Base-by-base conservation (phyloP, 1,284 basidiomycete genomes). In the Trametes versicolor region DNA sequence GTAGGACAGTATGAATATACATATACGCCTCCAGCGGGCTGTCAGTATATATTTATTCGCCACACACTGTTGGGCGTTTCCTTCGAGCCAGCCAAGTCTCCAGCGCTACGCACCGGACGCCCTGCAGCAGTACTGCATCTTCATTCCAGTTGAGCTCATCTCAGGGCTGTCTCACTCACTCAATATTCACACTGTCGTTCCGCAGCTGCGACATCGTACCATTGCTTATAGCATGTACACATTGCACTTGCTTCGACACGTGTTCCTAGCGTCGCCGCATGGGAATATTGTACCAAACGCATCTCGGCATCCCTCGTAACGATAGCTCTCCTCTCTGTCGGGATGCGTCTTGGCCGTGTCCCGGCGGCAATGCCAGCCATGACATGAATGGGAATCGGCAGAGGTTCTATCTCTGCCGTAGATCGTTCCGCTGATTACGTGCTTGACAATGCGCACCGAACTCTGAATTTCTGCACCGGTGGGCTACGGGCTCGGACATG, bases 261-360 rank as follows among this genome's bases (percentile, higher is more conserved):
- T 43, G 41, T 48, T 15, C 37, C 45, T 45, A 39, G 29, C 12
- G 12, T 5, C 17, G 21, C 6, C 17, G 15, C 61, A 58, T 64
- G 62, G 60, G 63, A 67, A 62, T 27, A 56, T 64, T 37, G 27
- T n/a, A 19, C 56, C 34, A 52, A 57, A 62, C 48, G 34, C 43
- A 36, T 47, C 62, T 49, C 21, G 45, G 45, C 45, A 48, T 48
- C 23, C 21, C 41, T 43, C 17, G 41, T 17, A n/a, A 19, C 41
- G 41, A n/a, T 4, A 17, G 19, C 41, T 17, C 41, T 43, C 19
- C 41, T 17, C 15, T 43, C 41, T 43, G 15, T 43, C 41, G 19
- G 19, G 19, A 19, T 13, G n/a, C 2, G 17, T 19, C 41, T 43
- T 43, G 21, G 45, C 45, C 7, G 45, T 21, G 8, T 48, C 45